Evolutionary conservation across 768 basidiomycete genomes (phyloP), one percentile per base, ranked within the genome.

Genomic region (Tylopilus rubrobrunneus): DNA sequence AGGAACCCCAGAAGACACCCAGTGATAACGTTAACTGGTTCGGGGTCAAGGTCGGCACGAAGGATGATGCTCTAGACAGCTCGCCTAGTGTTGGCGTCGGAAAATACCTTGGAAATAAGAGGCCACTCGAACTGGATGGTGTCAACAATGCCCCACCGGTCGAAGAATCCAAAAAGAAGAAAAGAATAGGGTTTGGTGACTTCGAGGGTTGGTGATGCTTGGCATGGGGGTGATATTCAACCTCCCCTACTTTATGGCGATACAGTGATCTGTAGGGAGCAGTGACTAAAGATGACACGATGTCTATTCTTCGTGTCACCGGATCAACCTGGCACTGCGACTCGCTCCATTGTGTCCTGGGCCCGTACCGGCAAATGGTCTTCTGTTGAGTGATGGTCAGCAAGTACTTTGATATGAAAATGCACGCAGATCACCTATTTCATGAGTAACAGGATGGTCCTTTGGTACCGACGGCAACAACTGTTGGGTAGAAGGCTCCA

Each of bases 141-240:
- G n/a, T 21, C 6, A 44, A 41, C 60, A 55, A 47, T 36, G 49
- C 14, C 55, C 48, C n/a, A 49, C 48, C 43, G 44, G 52, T 43
- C 17, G 79, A 80, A 46, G 82, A 86, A 34, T 70, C 72, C 51
- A 87, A 86, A 68, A 96, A 94, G 78, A 89, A 87, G 72, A 82
- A 88, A 62, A 86, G 82, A 58, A 67, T 86, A 37, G 95, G 94
- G 1, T 98, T 98, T 71, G 94, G 95, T n/a, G 78, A 93, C 66
- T 95, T 95, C 53, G 84, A 86, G 25, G 83, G 80, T 33, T 94
- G 91, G 90, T 94, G 54, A 65, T 49, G 44, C 19, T 25, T n/a
- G 39, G 36, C 17, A 34, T 5, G 21, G 12, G 14, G 15, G 4
- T 34, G 8, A 48, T 43, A 48, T 53, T 33, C 36, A 45, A 33